Conservation (phyloP, 2,329 filamentous ascomycete species). For the Pseudopithomyces maydicus region DNA sequence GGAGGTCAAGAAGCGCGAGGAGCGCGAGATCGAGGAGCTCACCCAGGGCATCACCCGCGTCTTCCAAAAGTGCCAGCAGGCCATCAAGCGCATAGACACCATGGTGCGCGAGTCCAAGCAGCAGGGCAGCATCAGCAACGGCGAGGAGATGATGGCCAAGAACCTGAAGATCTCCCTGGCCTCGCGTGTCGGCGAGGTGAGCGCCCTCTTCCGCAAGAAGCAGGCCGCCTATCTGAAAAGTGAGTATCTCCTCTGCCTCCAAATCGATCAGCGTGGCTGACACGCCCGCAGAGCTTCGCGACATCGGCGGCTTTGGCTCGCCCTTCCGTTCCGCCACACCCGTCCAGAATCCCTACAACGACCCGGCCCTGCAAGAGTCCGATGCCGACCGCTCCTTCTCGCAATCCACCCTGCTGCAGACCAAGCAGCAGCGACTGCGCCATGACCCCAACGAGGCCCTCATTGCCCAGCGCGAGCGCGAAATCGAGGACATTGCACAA, state of each 20-base stretch:
- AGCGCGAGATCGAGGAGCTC: conserved; percentile 85
- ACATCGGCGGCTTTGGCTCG: conserved; percentile 54
- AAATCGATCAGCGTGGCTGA: conserved; percentile 15
- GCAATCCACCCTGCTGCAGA: conserved; percentile 83
- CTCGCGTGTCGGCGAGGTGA: conserved; percentile 85
- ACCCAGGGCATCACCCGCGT: conserved; percentile 87
- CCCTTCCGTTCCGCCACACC: conserved; percentile 52
- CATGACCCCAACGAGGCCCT: conserved; percentile 73
- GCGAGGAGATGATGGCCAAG: conserved; percentile 93
- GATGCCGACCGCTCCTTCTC: conserved; percentile 93
- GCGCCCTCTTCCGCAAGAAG: conserved; percentile 92
- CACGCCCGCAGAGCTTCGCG: conserved; percentile 44
- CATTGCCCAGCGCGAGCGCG: conserved; percentile 89
- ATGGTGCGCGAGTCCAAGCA: conserved; percentile 83
- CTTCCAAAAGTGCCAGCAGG: conserved; percentile 88
- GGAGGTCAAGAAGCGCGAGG: conserved; percentile 82
- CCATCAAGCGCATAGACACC: conserved; percentile 83
- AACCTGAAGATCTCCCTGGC: conserved; percentile 95
- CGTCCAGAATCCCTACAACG: conserved; percentile 70
- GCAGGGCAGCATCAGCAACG: conserved; percentile 72
- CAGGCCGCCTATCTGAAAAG: conserved; percentile 96
- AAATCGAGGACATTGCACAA: conserved; percentile 97
- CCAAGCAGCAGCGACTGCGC: conserved; percentile 65
- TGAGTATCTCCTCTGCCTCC: conserved; percentile 49
- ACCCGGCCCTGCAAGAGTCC: conserved; percentile 84